phyloP scores from a whole-genome alignment of 2,329 filamentous ascomycete species.

The Fusarium sambucinum region DNA sequence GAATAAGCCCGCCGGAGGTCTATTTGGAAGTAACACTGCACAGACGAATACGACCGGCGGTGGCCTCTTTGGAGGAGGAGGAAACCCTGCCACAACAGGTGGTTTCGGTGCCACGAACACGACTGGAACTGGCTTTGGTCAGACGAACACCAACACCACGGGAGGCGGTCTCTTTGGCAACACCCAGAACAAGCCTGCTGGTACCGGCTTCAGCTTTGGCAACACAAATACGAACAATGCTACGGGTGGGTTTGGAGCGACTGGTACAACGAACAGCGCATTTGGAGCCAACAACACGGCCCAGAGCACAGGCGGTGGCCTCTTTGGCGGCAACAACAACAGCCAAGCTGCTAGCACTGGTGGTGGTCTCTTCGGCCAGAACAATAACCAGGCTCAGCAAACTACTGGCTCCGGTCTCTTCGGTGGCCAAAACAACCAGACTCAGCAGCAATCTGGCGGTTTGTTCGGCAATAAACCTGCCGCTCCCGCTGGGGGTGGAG shows the following conservation, averaged over 20 bases:
- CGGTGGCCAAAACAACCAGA: conserved; percentile 54
- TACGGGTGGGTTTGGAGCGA: conserved; percentile 47
- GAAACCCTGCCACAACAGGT: conserved; percentile 35
- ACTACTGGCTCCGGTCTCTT: conserved; percentile 51
- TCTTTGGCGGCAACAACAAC: conserved; percentile 60
- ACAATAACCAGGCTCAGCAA: conserved; percentile 51
- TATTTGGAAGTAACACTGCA: conserved; percentile 54
- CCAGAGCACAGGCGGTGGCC: conserved; percentile 48
- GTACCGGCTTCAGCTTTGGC: conserved; percentile 57
- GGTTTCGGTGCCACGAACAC: conserved; percentile 41
- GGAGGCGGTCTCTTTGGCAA: conserved; percentile 59
- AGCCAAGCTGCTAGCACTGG: conserved; percentile 51
- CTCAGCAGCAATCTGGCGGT: conserved; percentile 54
- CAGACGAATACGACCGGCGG: conserved; percentile 44
- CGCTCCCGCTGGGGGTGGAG: conserved; percentile 54
- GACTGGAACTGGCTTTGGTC: conserved; percentile 55
- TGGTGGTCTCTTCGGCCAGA: conserved; percentile 58
- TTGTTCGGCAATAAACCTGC: conserved; percentile 59
- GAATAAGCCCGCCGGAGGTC: conserved; percentile 49
- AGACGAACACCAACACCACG: conserved; percentile 46
- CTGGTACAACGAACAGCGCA: conserved; percentile 37
- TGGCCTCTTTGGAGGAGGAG: conserved; percentile 46
- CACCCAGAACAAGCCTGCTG: conserved; percentile 55
- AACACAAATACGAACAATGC: conserved; percentile 54
- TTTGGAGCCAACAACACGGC: conserved; percentile 51